phyloP scores from a whole-genome alignment of 805 yeast species.

The Starmerella vitae region DNA sequence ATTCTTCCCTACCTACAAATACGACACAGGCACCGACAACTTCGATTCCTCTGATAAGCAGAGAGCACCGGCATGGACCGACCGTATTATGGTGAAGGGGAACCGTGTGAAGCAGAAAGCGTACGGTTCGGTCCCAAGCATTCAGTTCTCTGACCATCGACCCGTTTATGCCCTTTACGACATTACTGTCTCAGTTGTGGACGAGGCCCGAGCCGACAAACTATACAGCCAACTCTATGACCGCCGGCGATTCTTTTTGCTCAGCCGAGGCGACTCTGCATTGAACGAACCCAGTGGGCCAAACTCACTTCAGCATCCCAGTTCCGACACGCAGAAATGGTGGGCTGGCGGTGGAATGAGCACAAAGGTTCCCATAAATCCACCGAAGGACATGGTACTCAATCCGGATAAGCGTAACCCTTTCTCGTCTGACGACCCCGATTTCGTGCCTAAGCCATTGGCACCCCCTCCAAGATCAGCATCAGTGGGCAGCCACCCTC shows the following conservation, averaged over 20 bases:
- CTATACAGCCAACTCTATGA: conserved; percentile 48
- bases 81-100: conserved; percentile 62
- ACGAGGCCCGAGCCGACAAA: conserved; percentile 44
- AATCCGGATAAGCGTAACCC: conserved; percentile 61
- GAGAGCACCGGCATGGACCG: conserved; percentile 94
- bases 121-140: conserved; percentile 49
- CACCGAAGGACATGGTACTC: conserved; percentile 36
- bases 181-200: conserved; percentile 52
- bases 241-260: conserved; percentile 34
- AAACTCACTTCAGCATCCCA: conserved; percentile 62
- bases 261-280: conserved; percentile 23
- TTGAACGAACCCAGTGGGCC: conserved; percentile 12
- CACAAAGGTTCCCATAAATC: conserved; percentile 49
- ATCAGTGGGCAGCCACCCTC: not conserved
- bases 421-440: conserved; percentile 44
- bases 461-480: conserved; percentile 7
- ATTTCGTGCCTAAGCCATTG: conserved; percentile 31
- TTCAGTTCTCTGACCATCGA: conserved; percentile 72
- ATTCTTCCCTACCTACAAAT: conserved; percentile 86
- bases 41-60: conserved; percentile 89
- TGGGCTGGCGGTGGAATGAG: conserved; percentile 74
- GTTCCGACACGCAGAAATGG: conserved; percentile 74
- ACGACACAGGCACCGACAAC: conserved; percentile 63
- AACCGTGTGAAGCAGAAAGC: conserved; percentile 37
- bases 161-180: conserved; percentile 78